phyloP scores from a whole-genome alignment of 441 rosid genomes.

The Macaranga tanarius region DNA sequence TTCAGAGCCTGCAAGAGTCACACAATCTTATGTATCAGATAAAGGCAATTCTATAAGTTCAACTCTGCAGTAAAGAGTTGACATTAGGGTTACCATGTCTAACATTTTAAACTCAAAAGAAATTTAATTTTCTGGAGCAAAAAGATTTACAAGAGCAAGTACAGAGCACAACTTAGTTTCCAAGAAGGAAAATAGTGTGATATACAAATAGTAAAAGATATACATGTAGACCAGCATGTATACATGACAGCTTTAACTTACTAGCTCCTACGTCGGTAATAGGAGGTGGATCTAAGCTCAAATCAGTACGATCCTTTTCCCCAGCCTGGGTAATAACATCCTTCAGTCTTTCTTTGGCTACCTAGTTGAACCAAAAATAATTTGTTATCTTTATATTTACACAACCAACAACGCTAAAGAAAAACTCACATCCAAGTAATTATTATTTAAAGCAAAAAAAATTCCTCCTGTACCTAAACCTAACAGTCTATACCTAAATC shows the following conservation, averaged over 20 bases:
- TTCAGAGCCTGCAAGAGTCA: constrained; percentile 56
- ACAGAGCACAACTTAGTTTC: not conserved
- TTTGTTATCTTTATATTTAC: constrained; percentile 13
- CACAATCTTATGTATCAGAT: constrained; percentile 4
- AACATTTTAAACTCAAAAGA: not conserved
- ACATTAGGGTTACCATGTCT: not conserved
- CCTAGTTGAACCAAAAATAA: constrained; percentile 45
- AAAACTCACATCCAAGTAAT: not conserved
- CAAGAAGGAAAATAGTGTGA: not conserved
- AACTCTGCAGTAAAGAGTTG: constrained; percentile 14
- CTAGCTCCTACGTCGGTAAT: constrained; percentile 54
- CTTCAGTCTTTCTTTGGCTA: constrained; percentile 73
- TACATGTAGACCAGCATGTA: not conserved
- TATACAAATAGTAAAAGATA: constrained; percentile 8
- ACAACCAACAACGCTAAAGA: not conserved
- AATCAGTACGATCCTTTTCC: constrained; percentile 54
- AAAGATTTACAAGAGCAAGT: not conserved
- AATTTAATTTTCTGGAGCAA: not conserved
- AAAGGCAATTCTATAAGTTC: constrained; percentile 22
- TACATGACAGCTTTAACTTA: constrained; percentile 36
- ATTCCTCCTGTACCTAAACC: not conserved
- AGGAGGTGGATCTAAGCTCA: constrained; percentile 60
- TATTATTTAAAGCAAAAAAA: too few relatives aligned
- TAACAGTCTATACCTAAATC: not conserved
- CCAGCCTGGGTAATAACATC: constrained; percentile 76